phyloP scores from a whole-genome alignment of 1,284 basidiomycete genomes.

The Ganoderma sinense region DNA sequence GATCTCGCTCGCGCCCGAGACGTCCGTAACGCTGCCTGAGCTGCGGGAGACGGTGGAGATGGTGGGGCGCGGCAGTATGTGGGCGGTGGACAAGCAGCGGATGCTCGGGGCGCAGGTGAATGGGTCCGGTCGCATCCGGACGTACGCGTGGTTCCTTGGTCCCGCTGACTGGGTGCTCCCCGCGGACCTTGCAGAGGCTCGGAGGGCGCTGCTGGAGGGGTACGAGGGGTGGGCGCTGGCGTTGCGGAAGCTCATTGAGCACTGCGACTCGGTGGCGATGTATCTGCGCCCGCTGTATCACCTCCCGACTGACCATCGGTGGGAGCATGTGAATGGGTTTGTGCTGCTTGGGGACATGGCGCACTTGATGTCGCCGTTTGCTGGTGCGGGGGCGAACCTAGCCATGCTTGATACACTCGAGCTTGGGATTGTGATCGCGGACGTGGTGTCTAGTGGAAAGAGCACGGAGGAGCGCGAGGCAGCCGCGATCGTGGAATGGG shows the following conservation, averaged over 20 bases:
- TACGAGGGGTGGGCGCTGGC: conserved; percentile 3
- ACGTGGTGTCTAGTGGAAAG: conserved; percentile 3
- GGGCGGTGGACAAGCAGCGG: background rate
- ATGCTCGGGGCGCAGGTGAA: background rate
- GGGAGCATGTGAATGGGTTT: conserved; percentile 21
- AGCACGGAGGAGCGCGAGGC: conserved; percentile 14
- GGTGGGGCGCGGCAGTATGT: background rate
- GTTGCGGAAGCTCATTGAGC: conserved; percentile 8
- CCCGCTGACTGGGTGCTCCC: conserved; percentile 6
- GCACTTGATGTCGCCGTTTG: conserved; percentile 56
- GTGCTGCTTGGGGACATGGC: conserved; percentile 53
- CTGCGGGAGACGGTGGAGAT: background rate
- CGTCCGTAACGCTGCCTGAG: background rate
- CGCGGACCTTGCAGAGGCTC: background rate
- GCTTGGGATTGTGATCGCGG: conserved; percentile 30
- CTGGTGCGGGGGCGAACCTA: conserved; percentile 53
- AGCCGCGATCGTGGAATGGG: conserved; percentile 9
- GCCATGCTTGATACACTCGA: conserved; percentile 41
- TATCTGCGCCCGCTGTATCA: conserved; percentile 19
- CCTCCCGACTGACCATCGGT: conserved; percentile 19
- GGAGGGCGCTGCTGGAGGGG: background rate
- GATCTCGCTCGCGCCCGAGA: background rate
- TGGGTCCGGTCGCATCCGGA: conserved; percentile 5
- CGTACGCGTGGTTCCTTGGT: conserved; percentile 2
- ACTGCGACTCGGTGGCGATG: conserved; percentile 17